Evolutionary conservation across 2,329 filamentous ascomycete genomes (phyloP), one percentile per base, ranked within the genome.

Genomic region (Clonostachys byssicola): DNA sequence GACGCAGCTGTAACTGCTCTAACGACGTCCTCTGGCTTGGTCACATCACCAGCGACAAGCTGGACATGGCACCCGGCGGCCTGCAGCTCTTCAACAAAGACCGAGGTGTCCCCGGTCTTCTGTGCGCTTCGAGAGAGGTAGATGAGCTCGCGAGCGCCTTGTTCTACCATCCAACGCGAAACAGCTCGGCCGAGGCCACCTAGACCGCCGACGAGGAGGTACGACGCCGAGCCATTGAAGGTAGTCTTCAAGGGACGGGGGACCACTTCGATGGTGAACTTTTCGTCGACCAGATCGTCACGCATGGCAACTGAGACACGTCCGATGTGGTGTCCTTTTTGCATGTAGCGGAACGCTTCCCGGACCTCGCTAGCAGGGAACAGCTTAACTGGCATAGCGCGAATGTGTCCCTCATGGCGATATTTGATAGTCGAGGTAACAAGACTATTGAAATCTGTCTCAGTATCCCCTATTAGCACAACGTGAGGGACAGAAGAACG

Each of bases 131-230:
- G 67, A 4, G 75, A 79, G 13, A 79, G 61, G 6, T 78, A 64
- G 1, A 75, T 67, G 17, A 80, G 57, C 49, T 72, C 66, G 8
- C 66, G 63, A 6, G 75, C 77, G 2, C 76, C 76, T n/a, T 69
- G 68, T 40, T 62, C 60, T 6, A 73, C 64, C 72, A 80, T 75
- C 67, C 73, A 73, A 7, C 65, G 65, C 12, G 72, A 61, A 58
- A 80, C 70, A 48, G 17, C 14, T 13, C 38, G 20, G 12, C 64
- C 62, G 3, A 67, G 51, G 5, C 62, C 64, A 17, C 64, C 63
- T 4, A 65, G 47, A 6, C 64, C 61, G 2, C 64, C 63, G 6
- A 59, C 53, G 33, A 66, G 52, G 8, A 66, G 52, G 46, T 67
- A 65, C 12, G 52, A 56, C 5, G 51, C 56, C 7, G 55, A 46